phyloP scores from a whole-genome alignment of 106 monocot species.

The Apostasia ramifera region DNA sequence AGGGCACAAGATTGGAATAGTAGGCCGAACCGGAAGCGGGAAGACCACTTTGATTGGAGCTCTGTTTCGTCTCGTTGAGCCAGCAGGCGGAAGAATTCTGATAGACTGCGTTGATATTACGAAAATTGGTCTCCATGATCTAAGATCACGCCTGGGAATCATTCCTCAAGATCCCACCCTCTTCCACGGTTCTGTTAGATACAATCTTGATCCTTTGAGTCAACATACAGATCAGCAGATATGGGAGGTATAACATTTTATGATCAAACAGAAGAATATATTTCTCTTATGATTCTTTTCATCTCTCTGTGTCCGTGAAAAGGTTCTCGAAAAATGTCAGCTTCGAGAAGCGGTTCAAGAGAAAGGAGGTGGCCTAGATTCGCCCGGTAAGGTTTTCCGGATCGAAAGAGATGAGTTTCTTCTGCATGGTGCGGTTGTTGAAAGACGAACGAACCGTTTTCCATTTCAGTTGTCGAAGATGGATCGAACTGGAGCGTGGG shows the following conservation, averaged over 20 bases:
- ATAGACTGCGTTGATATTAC: conserved; percentile 71
- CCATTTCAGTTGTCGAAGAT: conserved; percentile 56
- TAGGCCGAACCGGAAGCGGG: conserved; percentile 94
- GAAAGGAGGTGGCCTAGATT: conserved; percentile 66
- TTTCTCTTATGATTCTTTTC: not conserved
- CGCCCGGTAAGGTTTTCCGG: conserved; percentile 38
- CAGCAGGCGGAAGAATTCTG: conserved; percentile 66
- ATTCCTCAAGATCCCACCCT: conserved; percentile 98
- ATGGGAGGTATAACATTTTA: conserved; percentile 66
- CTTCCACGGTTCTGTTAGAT: conserved; percentile 80
- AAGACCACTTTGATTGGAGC: conserved; percentile 87
- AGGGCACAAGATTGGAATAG: conserved; percentile 87
- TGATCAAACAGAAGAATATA: not conserved
- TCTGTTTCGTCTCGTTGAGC: conserved; percentile 86
- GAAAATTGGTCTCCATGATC: conserved; percentile 85
- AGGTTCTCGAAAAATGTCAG: conserved; percentile 88
- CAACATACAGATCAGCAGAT: conserved; percentile 66
- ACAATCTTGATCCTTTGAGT: conserved; percentile 79
- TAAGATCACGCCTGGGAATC: conserved; percentile 76
- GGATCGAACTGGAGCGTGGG: conserved; percentile 99
- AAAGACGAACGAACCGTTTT: not conserved
- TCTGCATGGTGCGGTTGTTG: too few relatives aligned
- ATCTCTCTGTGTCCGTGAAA: not conserved
- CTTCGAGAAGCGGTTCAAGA: conserved; percentile 71
- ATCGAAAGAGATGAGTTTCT: not conserved